phyloP scores from a whole-genome alignment of 1,284 basidiomycete species.

The Schizophyllum amplum region DNA sequence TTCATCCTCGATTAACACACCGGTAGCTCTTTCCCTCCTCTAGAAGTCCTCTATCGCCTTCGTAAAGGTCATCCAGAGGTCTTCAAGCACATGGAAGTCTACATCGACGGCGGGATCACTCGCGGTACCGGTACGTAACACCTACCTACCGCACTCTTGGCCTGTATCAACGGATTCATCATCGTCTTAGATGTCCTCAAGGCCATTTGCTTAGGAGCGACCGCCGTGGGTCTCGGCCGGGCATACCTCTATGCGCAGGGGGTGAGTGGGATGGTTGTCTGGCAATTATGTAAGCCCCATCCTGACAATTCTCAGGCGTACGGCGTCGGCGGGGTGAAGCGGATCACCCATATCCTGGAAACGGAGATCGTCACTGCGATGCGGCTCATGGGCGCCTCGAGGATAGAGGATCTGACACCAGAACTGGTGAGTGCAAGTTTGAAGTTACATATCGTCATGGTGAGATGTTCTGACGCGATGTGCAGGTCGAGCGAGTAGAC shows the following conservation, averaged over 20 bases:
- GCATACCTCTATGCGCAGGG: conserved; percentile 87
- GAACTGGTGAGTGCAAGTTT: conserved; percentile 53
- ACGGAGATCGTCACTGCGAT: conserved; percentile 80
- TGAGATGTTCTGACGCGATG: too few species aligned
- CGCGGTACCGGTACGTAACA: too few species aligned
- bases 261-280: conserved; percentile 30
- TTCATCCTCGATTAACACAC: too few species aligned
- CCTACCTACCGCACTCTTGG: too few species aligned
- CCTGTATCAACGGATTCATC: not conserved
- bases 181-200: conserved; percentile 70
- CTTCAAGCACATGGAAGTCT: conserved; percentile 70
- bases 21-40: conserved; percentile 47
- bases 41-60: conserved; percentile 73
- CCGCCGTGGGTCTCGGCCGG: conserved; percentile 83
- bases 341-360: conserved; percentile 64
- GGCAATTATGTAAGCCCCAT: conserved; percentile 3
- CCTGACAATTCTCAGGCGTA: conserved; percentile 50
- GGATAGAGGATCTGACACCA: conserved; percentile 63
- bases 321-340: conserved; percentile 75
- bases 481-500: not conserved
- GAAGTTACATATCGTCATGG: too few species aligned
- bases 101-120: conserved; percentile 57
- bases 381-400: conserved; percentile 69
- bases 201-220: conserved; percentile 86
- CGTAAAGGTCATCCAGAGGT: conserved; percentile 66